A percentile compares a stretch with the other conserved stretches of the same genome.
Evolutionary conservation across 2,329 filamentous ascomycete genomes (phyloP).

Genomic region (Hymenoscyphus salicellus): DNA sequence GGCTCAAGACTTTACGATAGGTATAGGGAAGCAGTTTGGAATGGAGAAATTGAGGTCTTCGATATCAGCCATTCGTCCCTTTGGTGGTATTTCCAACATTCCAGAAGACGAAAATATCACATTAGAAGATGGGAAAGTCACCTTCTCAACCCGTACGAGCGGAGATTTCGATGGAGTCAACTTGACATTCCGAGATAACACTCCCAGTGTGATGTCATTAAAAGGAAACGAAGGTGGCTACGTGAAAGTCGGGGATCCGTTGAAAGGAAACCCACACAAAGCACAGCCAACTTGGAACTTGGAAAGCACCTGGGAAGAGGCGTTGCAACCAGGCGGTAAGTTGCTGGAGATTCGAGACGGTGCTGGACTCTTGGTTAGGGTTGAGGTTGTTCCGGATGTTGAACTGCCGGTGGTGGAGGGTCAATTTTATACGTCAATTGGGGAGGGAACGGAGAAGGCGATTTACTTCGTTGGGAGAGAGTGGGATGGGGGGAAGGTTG

Average conservation of each 20-base stretch:
- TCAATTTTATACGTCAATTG: constrained; percentile 12
- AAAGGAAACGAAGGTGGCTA: constrained; percentile 33
- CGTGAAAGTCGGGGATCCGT: constrained; percentile 34
- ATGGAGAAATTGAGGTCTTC: constrained; percentile 30
- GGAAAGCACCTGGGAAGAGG: constrained; percentile 17
- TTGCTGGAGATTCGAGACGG: constrained; percentile 25
- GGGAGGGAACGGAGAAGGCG: constrained; percentile 12
- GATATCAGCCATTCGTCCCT: constrained; percentile 23
- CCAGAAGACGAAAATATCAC: constrained; percentile 22
- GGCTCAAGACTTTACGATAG: constrained; percentile 37
- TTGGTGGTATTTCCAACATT: constrained; percentile 31
- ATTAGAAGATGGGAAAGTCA: constrained; percentile 20
- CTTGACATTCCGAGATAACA: constrained; percentile 20
- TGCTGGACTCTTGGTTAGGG: constrained; percentile 30
- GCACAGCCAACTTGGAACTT: constrained; percentile 29
- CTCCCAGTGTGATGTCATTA: constrained; percentile 21
- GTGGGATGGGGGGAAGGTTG: constrained; percentile 27
- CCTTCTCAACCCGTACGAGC: constrained; percentile 32
- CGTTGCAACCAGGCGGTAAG: constrained; percentile 20
- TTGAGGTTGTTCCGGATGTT: constrained; percentile 25
- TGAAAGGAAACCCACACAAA: constrained; percentile 34
- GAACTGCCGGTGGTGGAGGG: constrained; percentile 26
- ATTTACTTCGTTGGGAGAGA: constrained; percentile 28
- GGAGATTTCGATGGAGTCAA: constrained; percentile 36
- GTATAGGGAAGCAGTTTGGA: constrained; percentile 38